Evolutionary conservation across 2,329 filamentous ascomycete genomes (phyloP), one percentile per base, ranked within the genome.

Genomic region (Phyllosticta citrichinensis): DNA sequence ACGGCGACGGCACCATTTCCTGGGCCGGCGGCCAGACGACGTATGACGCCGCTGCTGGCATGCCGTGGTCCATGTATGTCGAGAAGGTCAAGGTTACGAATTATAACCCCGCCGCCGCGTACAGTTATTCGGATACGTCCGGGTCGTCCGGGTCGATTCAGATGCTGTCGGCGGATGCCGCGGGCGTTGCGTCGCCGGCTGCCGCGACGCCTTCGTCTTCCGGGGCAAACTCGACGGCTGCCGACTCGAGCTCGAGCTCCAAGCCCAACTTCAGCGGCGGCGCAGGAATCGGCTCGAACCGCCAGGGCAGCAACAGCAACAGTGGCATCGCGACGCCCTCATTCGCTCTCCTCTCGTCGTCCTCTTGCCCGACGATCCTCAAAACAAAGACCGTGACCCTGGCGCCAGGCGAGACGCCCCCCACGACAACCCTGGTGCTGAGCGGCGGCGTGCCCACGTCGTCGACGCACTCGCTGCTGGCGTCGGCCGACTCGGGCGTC

Each of bases 1-100:
- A 77, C 52, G 58, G 61, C 10, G 72, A 79, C 19, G 85, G 86
- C 55, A 87, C 84, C 24, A 79, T 87, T 60, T 70, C 82, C 58
- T 89, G 87, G 87, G 86, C 86, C 54, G 86, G 86, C 54, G 87
- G 87, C 62, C 66, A 73, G 24, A 76, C 76, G 11, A 76, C 80
- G 66, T 79, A 77, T 65, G n/a, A 24, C 17, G 68, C 66, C 63
- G 66, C 77, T 62, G 79, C 67, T 14, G 62, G 73, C 54, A 75
- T 62, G 25, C 79, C 80, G 3, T 82, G 77, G 74, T 75, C 71
- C 63, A 82, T 82, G 79, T 75, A 73, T 52, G 78, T 83, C 60
- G 74, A 80, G 68, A 73, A 68, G 55, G 75, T 83, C 64, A 77
- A 74, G 62, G 76, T 83, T 66, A 75, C 73, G 63, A 82, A 83